A percentile compares a stretch with the other conserved stretches of the same genome.
Evolutionary conservation across 345 rosid genomes (phyloP).

Genomic region (Corchorus capsularis): DNA sequence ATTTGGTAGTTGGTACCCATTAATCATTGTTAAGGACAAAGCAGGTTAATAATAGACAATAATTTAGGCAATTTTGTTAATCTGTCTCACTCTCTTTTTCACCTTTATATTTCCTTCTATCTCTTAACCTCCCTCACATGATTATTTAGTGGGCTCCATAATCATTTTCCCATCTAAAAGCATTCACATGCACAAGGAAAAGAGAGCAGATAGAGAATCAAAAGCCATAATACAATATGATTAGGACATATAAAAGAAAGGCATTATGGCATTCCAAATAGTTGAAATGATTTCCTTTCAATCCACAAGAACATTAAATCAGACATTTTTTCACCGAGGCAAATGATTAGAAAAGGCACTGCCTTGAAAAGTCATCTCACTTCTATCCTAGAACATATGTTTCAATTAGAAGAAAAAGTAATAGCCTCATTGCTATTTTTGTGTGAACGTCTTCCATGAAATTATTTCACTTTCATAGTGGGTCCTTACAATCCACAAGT

Average conservation of each 20-base stretch:
- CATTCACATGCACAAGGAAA: background rate
- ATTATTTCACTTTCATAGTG: background rate
- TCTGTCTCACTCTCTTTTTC: background rate
- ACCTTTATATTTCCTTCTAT: background rate
- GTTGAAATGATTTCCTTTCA: background rate
- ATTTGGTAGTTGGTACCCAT: background rate
- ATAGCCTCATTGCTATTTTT: background rate
- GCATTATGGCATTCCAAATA: background rate
- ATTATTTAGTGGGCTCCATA: background rate
- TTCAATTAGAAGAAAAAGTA: background rate
- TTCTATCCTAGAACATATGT: background rate
- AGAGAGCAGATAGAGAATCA: constrained; percentile 1
- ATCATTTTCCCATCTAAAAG: background rate
- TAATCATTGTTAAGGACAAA: background rate
- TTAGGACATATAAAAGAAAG: constrained; percentile 10
- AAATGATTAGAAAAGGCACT: background rate
- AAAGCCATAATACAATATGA: background rate
- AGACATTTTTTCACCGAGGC: background rate
- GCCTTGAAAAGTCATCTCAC: background rate
- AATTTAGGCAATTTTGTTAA: background rate
- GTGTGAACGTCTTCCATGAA: background rate
- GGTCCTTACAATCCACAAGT: background rate
- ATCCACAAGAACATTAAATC: background rate
- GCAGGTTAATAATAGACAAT: background rate
- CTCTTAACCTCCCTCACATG: background rate